phyloP scores from a whole-genome alignment of 192 early-diverging fungal species.

The Coemansia brasiliensis region DNA sequence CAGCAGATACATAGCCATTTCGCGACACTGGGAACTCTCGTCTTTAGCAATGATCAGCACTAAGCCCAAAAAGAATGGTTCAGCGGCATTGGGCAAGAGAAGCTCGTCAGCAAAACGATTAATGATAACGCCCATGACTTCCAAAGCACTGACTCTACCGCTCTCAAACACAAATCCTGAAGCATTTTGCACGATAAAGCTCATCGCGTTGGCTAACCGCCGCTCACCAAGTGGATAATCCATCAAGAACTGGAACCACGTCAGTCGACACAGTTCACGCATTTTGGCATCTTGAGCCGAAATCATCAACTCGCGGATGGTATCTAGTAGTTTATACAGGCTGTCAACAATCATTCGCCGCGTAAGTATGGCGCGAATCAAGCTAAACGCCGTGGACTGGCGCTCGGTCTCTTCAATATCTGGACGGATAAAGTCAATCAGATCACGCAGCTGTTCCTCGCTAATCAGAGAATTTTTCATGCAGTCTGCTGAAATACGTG shows the following conservation, averaged over 20 bases:
- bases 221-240: conserved; percentile 91
- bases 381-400: conserved; percentile 78
- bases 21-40: conserved; percentile 87
- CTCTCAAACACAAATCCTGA: conserved; percentile 84
- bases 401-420: conserved; percentile 88
- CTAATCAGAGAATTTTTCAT: conserved; percentile 32
- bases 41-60: conserved; percentile 88
- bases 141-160: conserved; percentile 88
- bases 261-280: conserved; percentile 80
- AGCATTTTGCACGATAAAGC: conserved; percentile 87
- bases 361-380: conserved; percentile 84
- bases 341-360: conserved; percentile 84
- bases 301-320: conserved; percentile 80
- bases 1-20: conserved; percentile 80
- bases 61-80: conserved; percentile 84
- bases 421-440: conserved; percentile 78
- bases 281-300: conserved; percentile 76
- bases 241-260: conserved; percentile 87
- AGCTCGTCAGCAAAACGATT: conserved; percentile 77
- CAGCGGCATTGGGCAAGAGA: conserved; percentile 68
- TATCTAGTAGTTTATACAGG: conserved; percentile 91
- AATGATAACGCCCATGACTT: conserved; percentile 79
- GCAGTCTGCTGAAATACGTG: conserved; percentile 6
- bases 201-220: conserved; percentile 80
- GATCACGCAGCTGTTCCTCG: conserved; percentile 67